Evolutionary conservation across 2,329 filamentous ascomycete genomes (phyloP), one percentile per base, ranked within the genome.

Genomic region (Colletotrichum viniferum): DNA sequence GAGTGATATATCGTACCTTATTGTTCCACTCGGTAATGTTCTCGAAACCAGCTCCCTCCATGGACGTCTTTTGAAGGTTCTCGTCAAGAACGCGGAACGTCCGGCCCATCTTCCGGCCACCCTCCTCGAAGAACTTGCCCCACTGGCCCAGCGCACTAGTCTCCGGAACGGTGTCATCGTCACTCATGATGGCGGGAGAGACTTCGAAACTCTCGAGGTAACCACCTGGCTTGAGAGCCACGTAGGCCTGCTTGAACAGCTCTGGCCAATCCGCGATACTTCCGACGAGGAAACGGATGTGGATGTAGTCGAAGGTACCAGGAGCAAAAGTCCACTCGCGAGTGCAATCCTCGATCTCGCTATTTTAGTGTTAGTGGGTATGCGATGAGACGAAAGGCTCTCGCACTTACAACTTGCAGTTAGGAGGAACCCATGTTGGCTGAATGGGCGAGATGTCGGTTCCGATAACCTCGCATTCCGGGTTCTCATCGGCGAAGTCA

Each of bases 311-410:
- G 78, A 91, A 90, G 24, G 77, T 74, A 77, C 76, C 88, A 76
- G 86, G 84, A 7, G 73, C 21, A 79, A 84, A 90, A 82, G 84
- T 91, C 85, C 86, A 87, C 0, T 84, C 83, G 8, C 80, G 85
- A 75, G 90, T 90, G 63, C 90, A 89, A 79, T 94, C 91, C 79
- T 94, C 92, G 61, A 93, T 88, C 74, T 92, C 67, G 7, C 72
- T 74, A n/a, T 24, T 12, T 12, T 3, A 1, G 4, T 78, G 64
- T 80, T 80, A 74, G 73, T 14, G 6, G n/a, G 16, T 63, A 36
- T 38, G 18, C 16, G 24, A 18, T 16, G n/a, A 28, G 13, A 73
- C 70, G 3, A 16, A n/a, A 34, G 1, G 8, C 18, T 36, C 13
- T 21, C 10, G 48, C 9, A 67, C 72, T 72, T 12, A 74, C 72